phyloP scores from a whole-genome alignment of 345 rosid species.

The Eucalyptus curtisii region DNA sequence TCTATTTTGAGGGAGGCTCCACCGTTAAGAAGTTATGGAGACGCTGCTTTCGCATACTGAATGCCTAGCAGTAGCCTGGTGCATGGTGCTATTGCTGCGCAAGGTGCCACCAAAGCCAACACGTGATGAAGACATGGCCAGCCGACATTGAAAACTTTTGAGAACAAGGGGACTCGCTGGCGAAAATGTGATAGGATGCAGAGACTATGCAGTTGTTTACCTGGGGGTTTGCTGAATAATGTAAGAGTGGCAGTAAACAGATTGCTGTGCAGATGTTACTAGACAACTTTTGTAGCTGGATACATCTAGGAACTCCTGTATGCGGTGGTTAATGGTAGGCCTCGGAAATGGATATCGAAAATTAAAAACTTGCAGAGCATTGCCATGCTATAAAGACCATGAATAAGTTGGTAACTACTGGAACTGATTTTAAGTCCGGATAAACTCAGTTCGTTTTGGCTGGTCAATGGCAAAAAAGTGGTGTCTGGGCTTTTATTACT shows the following conservation, averaged over 20 bases:
- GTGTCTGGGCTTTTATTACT: background rate
- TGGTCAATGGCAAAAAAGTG: background rate
- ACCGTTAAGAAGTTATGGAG: background rate
- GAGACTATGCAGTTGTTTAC: conserved; percentile 34
- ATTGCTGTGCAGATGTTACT: conserved; percentile 28
- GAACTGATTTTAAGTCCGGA: background rate
- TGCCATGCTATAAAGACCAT: background rate
- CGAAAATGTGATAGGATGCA: conserved; percentile 37
- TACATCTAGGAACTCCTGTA: background rate
- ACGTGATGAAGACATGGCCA: background rate
- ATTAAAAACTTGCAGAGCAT: background rate
- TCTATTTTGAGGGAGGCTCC: background rate
- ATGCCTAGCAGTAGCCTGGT: background rate
- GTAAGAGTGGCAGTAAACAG: conserved; percentile 46
- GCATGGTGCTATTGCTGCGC: background rate
- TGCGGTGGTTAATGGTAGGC: background rate
- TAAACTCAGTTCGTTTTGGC: background rate
- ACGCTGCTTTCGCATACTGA: background rate
- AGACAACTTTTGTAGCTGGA: background rate
- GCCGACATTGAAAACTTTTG: background rate
- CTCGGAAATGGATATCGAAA: background rate
- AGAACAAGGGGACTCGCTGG: conserved; percentile 15
- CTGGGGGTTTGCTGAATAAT: conserved; percentile 31
- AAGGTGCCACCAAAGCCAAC: background rate
- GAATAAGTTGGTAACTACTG: background rate